phyloP scores from a whole-genome alignment of 176 grass and related monocot genomes.

The Oryza punctata region DNA sequence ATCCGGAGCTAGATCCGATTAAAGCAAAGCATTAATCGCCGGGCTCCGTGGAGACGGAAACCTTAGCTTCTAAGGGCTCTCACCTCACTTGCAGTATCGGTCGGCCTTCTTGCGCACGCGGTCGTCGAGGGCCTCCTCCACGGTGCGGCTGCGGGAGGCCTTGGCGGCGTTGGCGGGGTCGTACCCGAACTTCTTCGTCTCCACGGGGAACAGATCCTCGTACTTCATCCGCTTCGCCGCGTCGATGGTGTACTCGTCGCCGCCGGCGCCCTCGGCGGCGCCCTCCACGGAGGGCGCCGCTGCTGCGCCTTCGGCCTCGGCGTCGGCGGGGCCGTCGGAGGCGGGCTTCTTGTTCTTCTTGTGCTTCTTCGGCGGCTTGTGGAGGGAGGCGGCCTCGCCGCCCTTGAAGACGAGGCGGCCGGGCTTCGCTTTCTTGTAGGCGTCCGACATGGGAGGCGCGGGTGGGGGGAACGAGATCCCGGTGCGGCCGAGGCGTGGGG shows the following conservation, averaged over 20 bases:
- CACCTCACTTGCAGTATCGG: constrained; percentile 96
- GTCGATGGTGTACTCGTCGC: constrained; percentile 92
- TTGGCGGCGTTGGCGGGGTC: constrained; percentile 79
- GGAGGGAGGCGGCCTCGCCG: constrained; percentile 81
- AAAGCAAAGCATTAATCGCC: not conserved
- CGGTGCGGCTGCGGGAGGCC: constrained; percentile 49
- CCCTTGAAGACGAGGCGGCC: constrained; percentile 96
- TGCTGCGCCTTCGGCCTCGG: constrained; percentile 16
- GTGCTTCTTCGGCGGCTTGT: constrained; percentile 80
- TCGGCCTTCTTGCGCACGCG: constrained; percentile 96
- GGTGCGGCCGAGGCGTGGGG: not conserved
- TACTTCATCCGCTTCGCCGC: constrained; percentile 97
- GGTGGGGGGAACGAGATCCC: not conserved
- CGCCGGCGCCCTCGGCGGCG: constrained; percentile 21
- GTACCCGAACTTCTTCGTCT: constrained; percentile 86
- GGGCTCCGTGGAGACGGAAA: constrained; percentile 22
- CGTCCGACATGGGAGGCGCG: constrained; percentile 57
- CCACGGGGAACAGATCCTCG: constrained; percentile 95
- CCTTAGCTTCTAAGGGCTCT: constrained; percentile 49
- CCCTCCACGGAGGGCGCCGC: constrained; percentile 7
- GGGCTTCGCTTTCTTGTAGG: constrained; percentile 86
- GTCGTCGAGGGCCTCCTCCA: constrained; percentile 91
- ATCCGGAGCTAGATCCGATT: constrained; percentile 1
- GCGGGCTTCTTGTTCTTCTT: constrained; percentile 72
- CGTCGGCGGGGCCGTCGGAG: constrained; percentile 40